phyloP scores from a whole-genome alignment of 2,329 filamentous ascomycete genomes.

The Aureobasidium zeae region DNA sequence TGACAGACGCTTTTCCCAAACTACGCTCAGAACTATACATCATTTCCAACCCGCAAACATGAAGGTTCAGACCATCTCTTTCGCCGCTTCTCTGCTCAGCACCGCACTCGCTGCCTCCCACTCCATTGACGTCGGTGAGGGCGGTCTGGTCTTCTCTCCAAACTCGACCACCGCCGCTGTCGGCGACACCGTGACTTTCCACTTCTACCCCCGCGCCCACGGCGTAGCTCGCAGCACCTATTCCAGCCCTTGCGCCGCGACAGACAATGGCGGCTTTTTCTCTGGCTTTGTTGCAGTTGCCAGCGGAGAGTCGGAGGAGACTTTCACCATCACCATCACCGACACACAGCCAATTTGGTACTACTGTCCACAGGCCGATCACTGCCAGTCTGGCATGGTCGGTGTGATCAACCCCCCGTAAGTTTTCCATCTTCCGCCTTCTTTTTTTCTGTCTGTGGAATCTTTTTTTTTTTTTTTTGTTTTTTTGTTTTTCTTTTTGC shows the following conservation, averaged over 20 bases:
- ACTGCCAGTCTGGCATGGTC: constrained; percentile 17
- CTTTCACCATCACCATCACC: constrained; percentile 12
- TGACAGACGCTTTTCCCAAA: not conserved
- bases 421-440: too few relatives aligned
- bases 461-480: not conserved
- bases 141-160: constrained; percentile 12
- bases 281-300: constrained; percentile 13
- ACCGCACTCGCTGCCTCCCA: not conserved
- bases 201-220: constrained; percentile 15
- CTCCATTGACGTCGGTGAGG: constrained; percentile 12
- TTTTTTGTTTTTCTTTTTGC: not conserved
- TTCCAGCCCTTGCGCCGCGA: constrained; percentile 8
- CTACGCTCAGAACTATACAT: not conserved
- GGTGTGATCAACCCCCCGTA: constrained; percentile 17
- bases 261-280: constrained; percentile 13
- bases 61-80: not conserved
- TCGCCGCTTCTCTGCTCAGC: not conserved
- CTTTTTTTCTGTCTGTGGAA: too few relatives aligned
- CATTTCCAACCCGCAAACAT: not conserved
- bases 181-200: constrained; percentile 11
- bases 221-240: constrained; percentile 15
- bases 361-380: constrained; percentile 13
- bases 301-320: not conserved
- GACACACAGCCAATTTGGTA: constrained; percentile 15
- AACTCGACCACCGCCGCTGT: constrained; percentile 12